Base-by-base conservation (phyloP, 139 green algal species). In the Deuterostichococcus epilithicus region DNA sequence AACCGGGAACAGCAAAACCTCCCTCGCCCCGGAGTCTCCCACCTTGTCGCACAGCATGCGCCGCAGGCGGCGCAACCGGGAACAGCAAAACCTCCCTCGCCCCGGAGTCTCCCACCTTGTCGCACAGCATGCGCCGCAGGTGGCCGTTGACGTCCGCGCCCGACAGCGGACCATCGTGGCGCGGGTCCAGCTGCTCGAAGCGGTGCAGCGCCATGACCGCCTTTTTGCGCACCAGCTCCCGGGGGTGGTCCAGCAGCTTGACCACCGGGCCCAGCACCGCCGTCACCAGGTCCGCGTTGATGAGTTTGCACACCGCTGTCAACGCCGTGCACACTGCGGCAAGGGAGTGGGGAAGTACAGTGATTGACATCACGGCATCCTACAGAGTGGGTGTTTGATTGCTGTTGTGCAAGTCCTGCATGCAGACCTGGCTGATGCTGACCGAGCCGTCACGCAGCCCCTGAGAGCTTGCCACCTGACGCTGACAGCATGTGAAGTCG, bases 161-260 rank as follows among this genome's bases (percentile, higher is more conserved):
- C 32, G 83, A 63, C 28, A 94, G 80, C 52, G 90, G 52, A 15
- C 88, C 83, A 37, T 93, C 82, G 13, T 76, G 73, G 10, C 75
- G 39, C 0, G 92, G 88, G 81, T 97, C 92, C 75, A 97, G 81
- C 76, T 90, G 86, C 60, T 84, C 74, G 76, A 95, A 94, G 15
- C 83, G 82, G 52, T 97, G 92, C 75, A 99, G 84, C 23, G 89
- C 93, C 89, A 99, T 94, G 36, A 98, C 85, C 6, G 96, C 94
- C 79, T 98, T 99, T 78, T 98, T 98, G 73, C 95, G 90, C 30
- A 98, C 94, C 34, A 90, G 68, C 73, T 97, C 92, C 26, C 89
- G 85, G 25, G 86, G 83, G 74, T 98, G 94, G 3, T 58, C 83
- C 47, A 97, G 81, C 47, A 95, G 86, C 33, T 88, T 87, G 15